Evolutionary conservation across 1,284 basidiomycete species (phyloP).

Genomic region (Albatrellus sp.): DNA sequence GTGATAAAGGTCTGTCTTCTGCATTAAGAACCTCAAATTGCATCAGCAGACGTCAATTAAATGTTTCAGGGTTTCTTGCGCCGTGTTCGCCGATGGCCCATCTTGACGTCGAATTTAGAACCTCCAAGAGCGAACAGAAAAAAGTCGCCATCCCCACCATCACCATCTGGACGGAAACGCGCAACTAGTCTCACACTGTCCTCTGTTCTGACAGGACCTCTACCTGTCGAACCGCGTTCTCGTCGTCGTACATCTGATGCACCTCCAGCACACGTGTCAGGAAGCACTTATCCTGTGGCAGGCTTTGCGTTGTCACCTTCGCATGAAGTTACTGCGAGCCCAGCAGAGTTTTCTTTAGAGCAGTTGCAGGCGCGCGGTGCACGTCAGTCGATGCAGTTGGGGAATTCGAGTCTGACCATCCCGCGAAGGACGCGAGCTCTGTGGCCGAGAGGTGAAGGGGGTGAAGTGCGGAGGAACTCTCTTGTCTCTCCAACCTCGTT

Average conservation of each 20-base stretch:
- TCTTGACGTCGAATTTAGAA: conserved; percentile 32
- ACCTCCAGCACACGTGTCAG: conserved; percentile 11
- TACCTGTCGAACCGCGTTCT: conserved; percentile 6
- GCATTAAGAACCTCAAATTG: neutral
- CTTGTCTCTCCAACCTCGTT: conserved; percentile 6
- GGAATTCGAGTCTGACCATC: neutral
- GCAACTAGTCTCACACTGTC: conserved; percentile 6
- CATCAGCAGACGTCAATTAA: neutral
- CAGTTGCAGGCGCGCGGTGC: conserved; percentile 14
- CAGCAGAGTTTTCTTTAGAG: conserved; percentile 24
- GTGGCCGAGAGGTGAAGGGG: neutral
- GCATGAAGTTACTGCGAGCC: conserved; percentile 11
- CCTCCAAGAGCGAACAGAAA: conserved; percentile 3
- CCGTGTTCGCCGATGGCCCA: conserved; percentile 86
- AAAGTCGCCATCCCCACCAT: conserved; percentile 7
- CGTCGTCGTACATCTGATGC: conserved; percentile 7
- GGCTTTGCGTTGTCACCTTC: neutral
- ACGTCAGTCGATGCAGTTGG: too few species aligned
- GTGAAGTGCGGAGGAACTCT: conserved; percentile 7
- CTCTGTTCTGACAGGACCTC: conserved; percentile 11
- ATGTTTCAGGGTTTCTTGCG: conserved; percentile 71
- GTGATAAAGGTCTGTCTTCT: conserved; percentile 72
- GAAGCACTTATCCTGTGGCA: neutral
- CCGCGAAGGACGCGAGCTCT: conserved; percentile 1
- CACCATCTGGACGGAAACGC: conserved; percentile 9